Base-by-base conservation (phyloP, 345 rosid species). In the Gossypium anomalum region DNA sequence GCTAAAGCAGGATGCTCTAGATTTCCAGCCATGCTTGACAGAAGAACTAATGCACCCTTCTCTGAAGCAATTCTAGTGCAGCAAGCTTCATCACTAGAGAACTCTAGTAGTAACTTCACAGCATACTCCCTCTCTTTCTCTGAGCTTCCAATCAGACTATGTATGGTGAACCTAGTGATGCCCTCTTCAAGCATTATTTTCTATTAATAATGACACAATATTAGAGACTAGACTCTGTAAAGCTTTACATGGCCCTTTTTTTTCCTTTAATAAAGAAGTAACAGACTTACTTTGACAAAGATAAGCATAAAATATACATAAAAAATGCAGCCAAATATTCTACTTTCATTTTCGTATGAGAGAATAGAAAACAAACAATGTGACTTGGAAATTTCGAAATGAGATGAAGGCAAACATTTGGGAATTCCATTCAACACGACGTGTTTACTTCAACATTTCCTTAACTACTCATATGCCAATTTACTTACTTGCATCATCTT, bases 21-120 rank as follows among this genome's bases (percentile, higher is more conserved):
- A 68, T 79, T 79, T 76, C 80, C 84, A 20, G 86, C 80, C 83
- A 82, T 79, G 82, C 79, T 81, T 15, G 83, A 63, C 45, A 83
- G 86, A 70, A 82, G 88, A 75, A 85, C 81, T 64, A 80, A 74
- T 51, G 88, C 88, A 11, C 86, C 82, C 63, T 85, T 85, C 77
- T 83, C 86, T 15, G 77, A 80, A 52, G 84, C 80, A 55, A 83
- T 72, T 73, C 76, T 65, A 52, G 52, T 66, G 62, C 86, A 85
- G 52, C 74, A 75, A 70, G 79, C 77, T 79, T 82, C 84, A 65
- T 82, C 81, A 43, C 67, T 64, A 29, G 77, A 77, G 77, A 82
- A 82, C 67, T 83, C 78, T 15, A 73, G 82, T 66, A 83, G 64
- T 72, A 85, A 74, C 79, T 83, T 85, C 72, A 83, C 81, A 23